Base-by-base conservation (phyloP, 495 filamentous ascomycete species). In the Neurospora sp. region DNA sequence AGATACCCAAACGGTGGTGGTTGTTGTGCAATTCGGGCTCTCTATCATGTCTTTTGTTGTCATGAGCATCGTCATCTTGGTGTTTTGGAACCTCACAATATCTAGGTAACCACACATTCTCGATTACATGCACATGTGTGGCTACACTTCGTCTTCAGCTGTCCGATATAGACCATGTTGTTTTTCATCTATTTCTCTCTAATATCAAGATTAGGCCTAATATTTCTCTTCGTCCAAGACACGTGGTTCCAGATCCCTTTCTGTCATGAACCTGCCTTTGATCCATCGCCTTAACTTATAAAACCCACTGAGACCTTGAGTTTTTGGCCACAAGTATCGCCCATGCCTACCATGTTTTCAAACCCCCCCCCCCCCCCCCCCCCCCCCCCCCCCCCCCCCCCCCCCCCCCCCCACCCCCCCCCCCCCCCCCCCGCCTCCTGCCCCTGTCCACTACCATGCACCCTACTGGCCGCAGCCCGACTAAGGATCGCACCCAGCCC, bases 401-500 rank as follows among this genome's bases (percentile, higher is more conserved):
- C 10, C 38, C 12, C 59, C 41, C 39, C 5, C 3, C 10, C 38
- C 12, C 59, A 31, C 39, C 5, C 3, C 10, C 38, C 12, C 59
- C 41, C 39, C 5, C 3, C 10, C 38, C 12, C 59, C 41, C 39
- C 5, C 75, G 76, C 44, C 76, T 73, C 41, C 73, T 76, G 37
- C 41, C 73, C 71, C 71, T 74, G 73, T 53, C 75, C 66, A 40
- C 38, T 73, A 69, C 42, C 71, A 27, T 75, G 48, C 16, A n/a
- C 74, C 48, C 53, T 79, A 70, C 44, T 74, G 75, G 35, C 73
- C 27, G 66, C 59, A 8, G 77, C 69, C 27, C 71, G 78, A 59
- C 74, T 79, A 42, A 79, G 70, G 16, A 79, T 79, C 7, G 78
- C 79, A 2, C 76, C 79, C 20, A 80, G 75, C 1, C 71, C 78